Percentiles rank a stretch among this genome's conserved stretches.
These are phyloP conservation scores for Zoysia japonica DNA, from an alignment of 176 grass and related monocot species.

Conservation along the genomic window DNA sequence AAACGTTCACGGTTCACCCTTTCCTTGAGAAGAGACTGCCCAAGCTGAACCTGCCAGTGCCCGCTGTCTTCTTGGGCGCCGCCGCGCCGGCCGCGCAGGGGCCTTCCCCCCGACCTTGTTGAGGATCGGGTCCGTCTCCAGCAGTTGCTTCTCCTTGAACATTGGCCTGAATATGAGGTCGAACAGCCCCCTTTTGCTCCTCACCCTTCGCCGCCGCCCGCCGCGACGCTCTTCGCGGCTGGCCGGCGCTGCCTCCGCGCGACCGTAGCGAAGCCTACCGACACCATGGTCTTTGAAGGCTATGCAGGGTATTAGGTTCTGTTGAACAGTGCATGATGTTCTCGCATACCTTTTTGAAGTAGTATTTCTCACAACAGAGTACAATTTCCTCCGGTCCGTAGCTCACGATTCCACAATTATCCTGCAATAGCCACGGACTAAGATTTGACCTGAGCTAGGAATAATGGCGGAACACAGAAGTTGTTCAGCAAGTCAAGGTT, in stretches of 20 bases:
- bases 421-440: too few relatives aligned
- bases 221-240: not conserved
- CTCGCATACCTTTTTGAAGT: too few relatives aligned
- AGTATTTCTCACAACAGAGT: too few relatives aligned
- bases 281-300: too few relatives aligned
- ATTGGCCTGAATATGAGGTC: slow-evolving; percentile 38
- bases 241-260: not conserved
- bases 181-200: slow-evolving; percentile 41
- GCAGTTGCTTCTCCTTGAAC: slow-evolving; percentile 50
- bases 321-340: too few relatives aligned
- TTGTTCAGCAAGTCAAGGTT: too few relatives aligned
- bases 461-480: too few relatives aligned
- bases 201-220: not conserved
- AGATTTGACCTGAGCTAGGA: too few relatives aligned
- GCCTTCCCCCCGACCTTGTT: slow-evolving; percentile 42
- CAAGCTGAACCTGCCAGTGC: slow-evolving; percentile 24
- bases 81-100: not conserved
- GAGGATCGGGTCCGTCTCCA: slow-evolving; percentile 49
- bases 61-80: not conserved
- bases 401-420: too few relatives aligned
- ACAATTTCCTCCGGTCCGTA: too few relatives aligned
- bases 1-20: slow-evolving; percentile 35
- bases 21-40: slow-evolving; percentile 41
- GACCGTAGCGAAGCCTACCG: too few relatives aligned
- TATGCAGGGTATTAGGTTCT: too few relatives aligned